Evolutionary conservation across 441 rosid genomes (phyloP).

Genomic region (Adansonia gregorii): DNA sequence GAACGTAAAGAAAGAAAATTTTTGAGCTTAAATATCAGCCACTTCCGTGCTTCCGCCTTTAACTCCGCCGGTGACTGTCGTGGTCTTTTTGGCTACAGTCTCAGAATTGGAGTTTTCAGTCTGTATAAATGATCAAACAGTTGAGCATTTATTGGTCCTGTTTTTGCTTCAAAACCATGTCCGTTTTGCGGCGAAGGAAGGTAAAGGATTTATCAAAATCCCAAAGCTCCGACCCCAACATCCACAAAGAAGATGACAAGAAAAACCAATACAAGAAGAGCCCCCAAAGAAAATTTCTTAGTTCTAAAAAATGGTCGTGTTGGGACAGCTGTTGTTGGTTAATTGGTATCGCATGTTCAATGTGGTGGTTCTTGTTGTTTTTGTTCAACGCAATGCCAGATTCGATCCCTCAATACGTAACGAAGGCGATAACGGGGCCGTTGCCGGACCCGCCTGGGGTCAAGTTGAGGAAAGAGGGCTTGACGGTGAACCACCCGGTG

Average conservation of each 20-base stretch:
- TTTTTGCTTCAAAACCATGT: background rate
- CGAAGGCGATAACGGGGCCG: conserved; percentile 5
- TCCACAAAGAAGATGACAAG: background rate
- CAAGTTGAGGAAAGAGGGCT: conserved; percentile 43
- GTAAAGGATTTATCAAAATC: background rate
- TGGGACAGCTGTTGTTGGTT: conserved; percentile 11
- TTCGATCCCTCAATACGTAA: background rate
- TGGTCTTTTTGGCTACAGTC: background rate
- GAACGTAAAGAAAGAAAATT: too few relatives aligned
- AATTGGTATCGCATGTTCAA: background rate
- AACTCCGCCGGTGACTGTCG: too few relatives aligned
- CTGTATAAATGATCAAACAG: background rate
- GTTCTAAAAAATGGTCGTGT: background rate
- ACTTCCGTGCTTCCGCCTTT: too few relatives aligned
- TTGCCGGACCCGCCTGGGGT: background rate
- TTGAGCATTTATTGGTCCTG: background rate
- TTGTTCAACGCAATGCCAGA: background rate
- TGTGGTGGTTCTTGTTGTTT: conserved; percentile 7
- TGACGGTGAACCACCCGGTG: conserved; percentile 47
- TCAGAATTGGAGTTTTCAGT: background rate
- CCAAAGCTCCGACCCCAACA: background rate
- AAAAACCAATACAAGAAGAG: background rate
- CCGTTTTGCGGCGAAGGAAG: background rate
- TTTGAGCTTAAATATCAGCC: too few relatives aligned
- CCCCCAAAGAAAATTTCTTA: background rate